Conservation (phyloP, 768 basidiomycete genomes). For the Panellus pusillus region DNA sequence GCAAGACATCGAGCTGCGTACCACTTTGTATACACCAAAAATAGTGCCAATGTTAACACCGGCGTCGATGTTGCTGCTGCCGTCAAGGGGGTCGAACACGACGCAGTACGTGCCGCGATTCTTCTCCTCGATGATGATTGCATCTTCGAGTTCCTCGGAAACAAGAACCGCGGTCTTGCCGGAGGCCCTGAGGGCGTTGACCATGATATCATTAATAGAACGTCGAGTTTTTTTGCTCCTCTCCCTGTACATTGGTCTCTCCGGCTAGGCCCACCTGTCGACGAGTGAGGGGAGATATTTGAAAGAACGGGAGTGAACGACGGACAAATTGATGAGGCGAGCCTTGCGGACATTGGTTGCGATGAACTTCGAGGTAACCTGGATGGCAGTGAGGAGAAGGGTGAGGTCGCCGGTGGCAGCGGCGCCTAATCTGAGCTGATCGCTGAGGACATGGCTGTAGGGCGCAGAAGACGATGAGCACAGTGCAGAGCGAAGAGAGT, state of each 20-base stretch:
- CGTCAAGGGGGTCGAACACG: slow-evolving; percentile 97
- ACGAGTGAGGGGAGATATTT: slow-evolving; percentile 6
- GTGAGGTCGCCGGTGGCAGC: slow-evolving; percentile 93
- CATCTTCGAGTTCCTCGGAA: slow-evolving; percentile 92
- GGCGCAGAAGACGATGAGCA: slow-evolving; percentile 8
- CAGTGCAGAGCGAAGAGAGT: background rate
- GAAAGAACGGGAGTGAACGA: slow-evolving; percentile 13
- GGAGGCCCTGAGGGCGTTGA: slow-evolving; percentile 93
- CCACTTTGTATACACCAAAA: slow-evolving; percentile 94
- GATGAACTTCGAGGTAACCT: slow-evolving; percentile 96
- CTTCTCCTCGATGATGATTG: slow-evolving; percentile 82
- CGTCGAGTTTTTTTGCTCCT: slow-evolving; percentile 99
- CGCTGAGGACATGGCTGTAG: slow-evolving; percentile 79
- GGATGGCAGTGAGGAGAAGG: slow-evolving; percentile 91
- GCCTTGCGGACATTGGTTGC: slow-evolving; percentile 97
- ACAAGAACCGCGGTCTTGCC: slow-evolving; percentile 97
- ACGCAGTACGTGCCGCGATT: slow-evolving; percentile 92
- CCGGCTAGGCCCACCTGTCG: slow-evolving; percentile 93
- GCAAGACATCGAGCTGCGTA: slow-evolving; percentile 39
- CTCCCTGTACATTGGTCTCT: slow-evolving; percentile 95
- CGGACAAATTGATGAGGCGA: slow-evolving; percentile 93
- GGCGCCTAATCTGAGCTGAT: slow-evolving; percentile 80
- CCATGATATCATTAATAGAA: slow-evolving; percentile 99
- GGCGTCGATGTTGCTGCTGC: slow-evolving; percentile 96
- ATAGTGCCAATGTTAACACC: slow-evolving; percentile 98